Evolutionary conservation across 305 asterid genomes (phyloP).

Genomic region (Solanum chacoense): DNA sequence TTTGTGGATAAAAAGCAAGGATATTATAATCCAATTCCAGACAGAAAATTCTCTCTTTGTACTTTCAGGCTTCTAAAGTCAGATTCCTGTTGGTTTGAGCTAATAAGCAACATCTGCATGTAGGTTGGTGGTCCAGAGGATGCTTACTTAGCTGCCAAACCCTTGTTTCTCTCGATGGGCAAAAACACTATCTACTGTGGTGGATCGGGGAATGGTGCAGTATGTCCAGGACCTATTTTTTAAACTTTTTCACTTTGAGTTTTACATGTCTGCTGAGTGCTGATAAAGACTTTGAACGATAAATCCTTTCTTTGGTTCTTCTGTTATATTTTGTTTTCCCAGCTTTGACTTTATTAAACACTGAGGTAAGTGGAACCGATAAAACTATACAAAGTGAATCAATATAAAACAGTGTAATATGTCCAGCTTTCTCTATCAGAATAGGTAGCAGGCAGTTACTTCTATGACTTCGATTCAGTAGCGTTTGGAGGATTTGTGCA

Average conservation of each 20-base stretch:
- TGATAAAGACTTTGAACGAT: background rate
- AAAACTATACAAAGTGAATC: background rate
- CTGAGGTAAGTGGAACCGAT: background rate
- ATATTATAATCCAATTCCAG: background rate
- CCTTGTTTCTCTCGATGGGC: slow-evolving; percentile 85
- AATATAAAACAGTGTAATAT: background rate
- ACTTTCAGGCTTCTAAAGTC: background rate
- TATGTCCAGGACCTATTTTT: slow-evolving; percentile 19
- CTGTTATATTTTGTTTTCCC: background rate
- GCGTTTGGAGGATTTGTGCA: background rate
- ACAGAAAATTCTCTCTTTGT: background rate
- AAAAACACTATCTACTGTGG: slow-evolving; percentile 80
- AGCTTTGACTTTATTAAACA: background rate
- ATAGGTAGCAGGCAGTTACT: background rate
- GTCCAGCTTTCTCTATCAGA: background rate
- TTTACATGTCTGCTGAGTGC: background rate
- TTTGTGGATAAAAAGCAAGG: background rate
- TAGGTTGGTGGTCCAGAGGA: slow-evolving; percentile 93
- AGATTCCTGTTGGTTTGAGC: slow-evolving; percentile 6
- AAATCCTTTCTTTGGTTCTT: background rate
- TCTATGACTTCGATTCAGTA: background rate
- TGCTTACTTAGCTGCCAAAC: slow-evolving; percentile 57
- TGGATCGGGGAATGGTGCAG: slow-evolving; percentile 95
- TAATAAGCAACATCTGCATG: slow-evolving; percentile 2
- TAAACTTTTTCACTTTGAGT: background rate